Conservation (phyloP, 306 rosid species). For the Coriaria nepalensis region DNA sequence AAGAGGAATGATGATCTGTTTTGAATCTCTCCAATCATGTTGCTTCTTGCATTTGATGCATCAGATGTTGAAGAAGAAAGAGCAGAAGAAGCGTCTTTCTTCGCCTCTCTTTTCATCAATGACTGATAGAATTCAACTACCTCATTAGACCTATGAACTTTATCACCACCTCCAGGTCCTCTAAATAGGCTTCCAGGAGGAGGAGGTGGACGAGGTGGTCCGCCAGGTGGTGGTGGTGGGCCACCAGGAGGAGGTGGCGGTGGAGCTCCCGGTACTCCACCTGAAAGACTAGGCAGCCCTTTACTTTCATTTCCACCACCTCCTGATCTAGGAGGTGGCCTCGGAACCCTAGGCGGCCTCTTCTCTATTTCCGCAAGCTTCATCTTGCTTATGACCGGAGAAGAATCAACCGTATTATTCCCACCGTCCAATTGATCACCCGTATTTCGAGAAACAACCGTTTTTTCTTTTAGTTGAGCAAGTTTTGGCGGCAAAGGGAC, state of each 20-base stretch:
- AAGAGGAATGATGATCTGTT: constrained; percentile 86
- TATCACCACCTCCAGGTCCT: constrained; percentile 53
- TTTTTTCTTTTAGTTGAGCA: constrained; percentile 56
- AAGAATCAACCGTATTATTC: constrained; percentile 26
- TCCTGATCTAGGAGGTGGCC: constrained; percentile 79
- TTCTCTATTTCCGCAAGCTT: constrained; percentile 77
- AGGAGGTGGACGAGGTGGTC: constrained; percentile 90
- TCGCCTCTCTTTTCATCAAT: constrained; percentile 91
- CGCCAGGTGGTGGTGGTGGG: constrained; percentile 49
- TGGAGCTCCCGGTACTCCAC: constrained; percentile 39
- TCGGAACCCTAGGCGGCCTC: constrained; percentile 72
- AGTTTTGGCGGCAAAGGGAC: constrained; percentile 60
- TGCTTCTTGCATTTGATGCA: constrained; percentile 75
- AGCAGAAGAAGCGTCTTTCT: constrained; percentile 66
- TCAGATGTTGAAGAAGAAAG: constrained; percentile 53
- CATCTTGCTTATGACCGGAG: constrained; percentile 63
- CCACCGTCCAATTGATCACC: constrained; percentile 47
- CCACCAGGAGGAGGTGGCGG: constrained; percentile 64
- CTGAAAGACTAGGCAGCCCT: constrained; percentile 27
- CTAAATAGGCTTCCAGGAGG: constrained; percentile 70
- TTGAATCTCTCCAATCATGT: constrained; percentile 93
- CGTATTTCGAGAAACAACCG: constrained; percentile 31
- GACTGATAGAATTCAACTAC: constrained; percentile 90
- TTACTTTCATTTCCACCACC: constrained; percentile 24
- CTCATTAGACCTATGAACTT: constrained; percentile 81